Evolutionary conservation across 345 rosid genomes (phyloP).

Genomic region (Excoecaria cochinchinensis): DNA sequence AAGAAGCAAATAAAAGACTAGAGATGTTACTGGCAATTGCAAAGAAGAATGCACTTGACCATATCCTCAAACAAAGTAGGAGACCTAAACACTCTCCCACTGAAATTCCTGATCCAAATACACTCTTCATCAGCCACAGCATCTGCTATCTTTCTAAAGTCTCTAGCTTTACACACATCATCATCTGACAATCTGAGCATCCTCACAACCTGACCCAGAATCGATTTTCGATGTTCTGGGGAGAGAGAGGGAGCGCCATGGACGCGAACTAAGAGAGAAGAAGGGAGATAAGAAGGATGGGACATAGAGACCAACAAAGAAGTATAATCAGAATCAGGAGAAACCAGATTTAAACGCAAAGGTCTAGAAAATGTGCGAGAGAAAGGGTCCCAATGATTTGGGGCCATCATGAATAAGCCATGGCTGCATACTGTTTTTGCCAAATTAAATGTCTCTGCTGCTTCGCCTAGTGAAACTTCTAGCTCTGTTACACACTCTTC

Average conservation of each 20-base stretch:
- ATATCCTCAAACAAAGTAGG: slow-evolving; percentile 62
- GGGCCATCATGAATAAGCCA: slow-evolving; percentile 54
- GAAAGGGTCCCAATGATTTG: slow-evolving; percentile 51
- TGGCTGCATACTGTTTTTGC: slow-evolving; percentile 59
- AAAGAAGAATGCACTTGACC: slow-evolving; percentile 58
- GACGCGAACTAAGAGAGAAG: slow-evolving; percentile 34
- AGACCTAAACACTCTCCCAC: slow-evolving; percentile 57
- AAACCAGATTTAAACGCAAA: slow-evolving; percentile 25
- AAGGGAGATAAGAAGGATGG: slow-evolving; percentile 21
- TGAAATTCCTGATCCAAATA: slow-evolving; percentile 18
- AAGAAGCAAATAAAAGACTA: background rate
- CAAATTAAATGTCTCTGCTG: slow-evolving; percentile 31
- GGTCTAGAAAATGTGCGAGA: slow-evolving; percentile 45
- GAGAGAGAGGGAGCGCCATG: slow-evolving; percentile 25
- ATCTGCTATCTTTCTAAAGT: slow-evolving; percentile 21
- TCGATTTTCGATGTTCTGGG: background rate
- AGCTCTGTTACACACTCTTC: background rate
- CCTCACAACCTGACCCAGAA: slow-evolving; percentile 44
- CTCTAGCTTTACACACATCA: slow-evolving; percentile 34
- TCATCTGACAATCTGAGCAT: slow-evolving; percentile 47
- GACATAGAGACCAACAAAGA: slow-evolving; percentile 35
- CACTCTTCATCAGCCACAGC: background rate
- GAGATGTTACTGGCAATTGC: slow-evolving; percentile 46
- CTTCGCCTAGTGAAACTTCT: background rate
- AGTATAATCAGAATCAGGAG: background rate